Evolutionary conservation across 257 asterid species (phyloP), one percentile per base, ranked within the genome.

Genomic region (Petunia axillaris): DNA sequence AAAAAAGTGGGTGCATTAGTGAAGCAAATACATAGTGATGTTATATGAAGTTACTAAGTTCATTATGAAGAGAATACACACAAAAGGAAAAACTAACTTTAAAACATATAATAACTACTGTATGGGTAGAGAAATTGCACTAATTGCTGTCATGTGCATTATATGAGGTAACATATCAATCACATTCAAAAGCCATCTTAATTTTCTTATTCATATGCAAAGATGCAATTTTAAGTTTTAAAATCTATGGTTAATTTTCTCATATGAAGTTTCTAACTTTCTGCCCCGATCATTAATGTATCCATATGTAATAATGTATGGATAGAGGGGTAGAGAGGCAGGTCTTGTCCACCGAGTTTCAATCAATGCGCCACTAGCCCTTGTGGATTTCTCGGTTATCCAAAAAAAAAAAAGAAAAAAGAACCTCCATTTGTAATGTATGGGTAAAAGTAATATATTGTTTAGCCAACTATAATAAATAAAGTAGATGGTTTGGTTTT

Each of bases 151-250:
- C 59, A 70, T 5, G 41, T 70, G 41, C 58, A 70, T 70, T 25
- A 10, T 46, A 44, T 70, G 10, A 46, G 46, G 59, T 46, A 70
- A 70, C 57, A 50, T 73, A 48, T 48, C 77, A 73, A 46, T n/a
- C 25, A 35, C 44, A 1, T 73, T 48, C 62, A 50, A 35, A 35
- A 2, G 40, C 46, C 60, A 25, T 35, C 62, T 4, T 55, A 50
- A 6, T 50, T 73, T 73, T 73, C 73, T 50, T 48, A 5, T 48
- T 50, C 52, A 50, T 50, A 48, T 5, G 43, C 62, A 48, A 36
- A 10, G 11, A 40, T 11, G 43, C 60, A 73, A 50, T 73, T 50
- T 5, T 11, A 35, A 73, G 62, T 50, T 48, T 71, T 48, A 36
- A 35, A 60, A 50, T 35, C 62, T 73, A 48, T 48, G 62, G 35